Conservation (phyloP, 148 eudicot genomes). For the Suaeda aralocaspica region DNA sequence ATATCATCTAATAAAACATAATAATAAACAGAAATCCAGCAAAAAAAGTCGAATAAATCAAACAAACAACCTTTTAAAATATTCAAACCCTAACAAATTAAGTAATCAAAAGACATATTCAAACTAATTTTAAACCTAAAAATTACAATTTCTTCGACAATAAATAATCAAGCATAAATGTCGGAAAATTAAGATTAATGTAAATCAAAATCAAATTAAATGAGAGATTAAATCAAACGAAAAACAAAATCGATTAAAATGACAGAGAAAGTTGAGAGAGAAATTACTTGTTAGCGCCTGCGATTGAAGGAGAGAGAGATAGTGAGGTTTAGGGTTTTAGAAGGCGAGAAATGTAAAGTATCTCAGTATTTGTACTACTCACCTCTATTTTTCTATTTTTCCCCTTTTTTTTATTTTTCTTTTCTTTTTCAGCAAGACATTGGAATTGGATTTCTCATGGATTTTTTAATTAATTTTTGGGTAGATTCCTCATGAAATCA, state of each 20-base stretch:
- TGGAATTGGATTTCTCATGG: neutral
- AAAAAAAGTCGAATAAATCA: neutral
- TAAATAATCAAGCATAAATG: neutral
- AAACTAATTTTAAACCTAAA: neutral
- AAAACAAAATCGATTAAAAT: neutral
- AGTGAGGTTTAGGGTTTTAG: constrained; percentile 31
- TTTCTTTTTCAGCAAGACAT: constrained; percentile 1
- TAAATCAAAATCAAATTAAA: neutral
- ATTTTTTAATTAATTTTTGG: too few species aligned
- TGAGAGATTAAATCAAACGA: neutral
- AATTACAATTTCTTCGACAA: neutral
- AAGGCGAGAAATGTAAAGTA: neutral
- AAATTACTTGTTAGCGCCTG: constrained; percentile 16
- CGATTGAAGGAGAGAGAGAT: constrained; percentile 6
- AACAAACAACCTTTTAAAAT: neutral
- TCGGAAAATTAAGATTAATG: neutral
- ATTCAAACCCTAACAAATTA: neutral
- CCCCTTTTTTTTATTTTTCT: neutral
- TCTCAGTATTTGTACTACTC: neutral
- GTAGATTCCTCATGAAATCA: too few species aligned
- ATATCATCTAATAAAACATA: neutral
- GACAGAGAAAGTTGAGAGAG: neutral
- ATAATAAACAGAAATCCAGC: neutral
- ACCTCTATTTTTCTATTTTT: neutral
- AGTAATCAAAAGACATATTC: neutral